phyloP scores from a whole-genome alignment of 306 rosid species.

The Inga oerstediana region DNA sequence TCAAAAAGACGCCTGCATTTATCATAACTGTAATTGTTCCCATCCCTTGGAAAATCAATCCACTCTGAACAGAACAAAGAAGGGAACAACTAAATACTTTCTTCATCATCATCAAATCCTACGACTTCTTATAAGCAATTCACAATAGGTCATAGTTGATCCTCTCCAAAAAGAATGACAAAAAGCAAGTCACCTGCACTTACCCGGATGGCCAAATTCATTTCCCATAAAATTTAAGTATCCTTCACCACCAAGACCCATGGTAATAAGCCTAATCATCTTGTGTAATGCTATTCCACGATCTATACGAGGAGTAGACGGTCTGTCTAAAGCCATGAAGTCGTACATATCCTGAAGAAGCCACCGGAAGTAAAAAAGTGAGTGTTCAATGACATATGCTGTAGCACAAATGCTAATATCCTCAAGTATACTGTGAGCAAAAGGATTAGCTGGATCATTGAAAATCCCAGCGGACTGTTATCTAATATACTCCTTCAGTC shows the following conservation, averaged over 20 bases:
- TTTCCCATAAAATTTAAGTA: conserved; percentile 99
- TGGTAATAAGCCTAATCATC: conserved; percentile 96
- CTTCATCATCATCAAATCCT: conserved; percentile 31
- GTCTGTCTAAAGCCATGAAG: conserved; percentile 88
- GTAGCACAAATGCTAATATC: neutral
- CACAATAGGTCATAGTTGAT: conserved; percentile 6
- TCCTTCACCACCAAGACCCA: conserved; percentile 98
- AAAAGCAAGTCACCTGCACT: conserved; percentile 39
- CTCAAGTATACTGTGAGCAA: neutral
- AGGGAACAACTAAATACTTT: conserved; percentile 23
- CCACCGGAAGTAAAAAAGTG: conserved; percentile 16
- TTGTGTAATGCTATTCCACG: conserved; percentile 98
- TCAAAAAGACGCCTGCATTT: conserved; percentile 50
- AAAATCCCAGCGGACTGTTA: neutral
- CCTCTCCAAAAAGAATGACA: conserved; percentile 26
- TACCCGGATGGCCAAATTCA: conserved; percentile 99
- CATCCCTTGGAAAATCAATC: conserved; percentile 98
- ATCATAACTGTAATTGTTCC: conserved; percentile 10
- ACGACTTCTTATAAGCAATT: conserved; percentile 8
- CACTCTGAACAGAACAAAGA: conserved; percentile 66
- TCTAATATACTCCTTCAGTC: neutral
- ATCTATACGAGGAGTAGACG: conserved; percentile 79
- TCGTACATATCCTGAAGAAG: conserved; percentile 95
- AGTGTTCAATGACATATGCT: neutral
- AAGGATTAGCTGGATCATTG: neutral